Base-by-base conservation (phyloP, 1,284 basidiomycete species). In the Acaromyces ingoldii region DNA sequence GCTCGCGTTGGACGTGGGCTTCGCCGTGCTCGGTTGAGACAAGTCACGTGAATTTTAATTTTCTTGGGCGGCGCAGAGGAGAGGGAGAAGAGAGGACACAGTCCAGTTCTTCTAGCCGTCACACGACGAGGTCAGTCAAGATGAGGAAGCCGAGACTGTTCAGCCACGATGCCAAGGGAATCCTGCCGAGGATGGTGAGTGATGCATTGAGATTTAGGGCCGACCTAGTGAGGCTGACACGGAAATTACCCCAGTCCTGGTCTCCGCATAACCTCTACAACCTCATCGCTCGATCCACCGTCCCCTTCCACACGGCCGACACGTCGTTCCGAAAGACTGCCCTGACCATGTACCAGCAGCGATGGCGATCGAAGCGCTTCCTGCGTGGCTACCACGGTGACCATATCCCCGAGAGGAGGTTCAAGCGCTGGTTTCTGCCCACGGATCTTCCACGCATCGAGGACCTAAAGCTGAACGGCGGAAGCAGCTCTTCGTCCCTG, bases 361-460 rank as follows among this genome's bases (percentile, higher is more conserved):
- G 92, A 34, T 97, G 91, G 89, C 81, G 80, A 22, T 83, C 89
- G 15, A 97, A 96, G 77, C 82, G 85, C n/a, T 83, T 92, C 57
- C 82, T 91, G 28, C 85, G 92, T 53, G 91, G 85, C 3, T 98
- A 98, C 80, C 93, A 98, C 75, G 92, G 92, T 34, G 92, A 98
- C 81, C 88, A 84, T 77, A 91, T 97, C 59, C 85, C 86, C 51
- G 90, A 93, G 79, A 88, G 86, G 69, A 84, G 85, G 36, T 97
- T 97, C 83, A 92, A 93, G 76, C 84, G 88, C 47, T 93, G 91
- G 88, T 97, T 91, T 76, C 82, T 98, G 21, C 93, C 93, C 9
- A 80, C 83, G 53, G 85, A 83, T 0, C 80, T 98, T 11, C 92
- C 93, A 0, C 87, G 89, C 63, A n/a, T n/a, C n/a, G n/a, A n/a